Percentiles rank a stretch among this genome's conserved stretches.
phyloP scores from a whole-genome alignment of 306 rosid genomes.

The Dryas alaskensis region DNA sequence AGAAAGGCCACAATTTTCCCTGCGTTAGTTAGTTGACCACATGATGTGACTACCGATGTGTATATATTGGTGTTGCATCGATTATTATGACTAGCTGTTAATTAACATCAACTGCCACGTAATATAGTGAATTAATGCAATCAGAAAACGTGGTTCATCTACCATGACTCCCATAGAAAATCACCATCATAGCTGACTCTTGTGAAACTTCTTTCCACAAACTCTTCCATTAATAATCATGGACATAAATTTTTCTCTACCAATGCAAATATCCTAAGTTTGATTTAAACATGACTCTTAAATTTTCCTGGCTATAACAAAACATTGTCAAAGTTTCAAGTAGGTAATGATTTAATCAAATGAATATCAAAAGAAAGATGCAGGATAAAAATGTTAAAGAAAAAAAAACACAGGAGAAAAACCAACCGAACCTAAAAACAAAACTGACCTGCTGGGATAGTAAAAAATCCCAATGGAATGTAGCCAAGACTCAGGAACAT shows the following conservation, averaged over 20 bases:
- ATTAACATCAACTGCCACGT: no score
- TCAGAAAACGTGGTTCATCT: no score
- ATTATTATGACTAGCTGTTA: no score
- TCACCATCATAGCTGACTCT: no score
- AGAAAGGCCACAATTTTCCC: no score
- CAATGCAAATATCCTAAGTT: neutral
- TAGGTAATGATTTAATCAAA: neutral
- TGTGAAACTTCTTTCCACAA: no score
- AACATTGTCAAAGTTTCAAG: neutral
- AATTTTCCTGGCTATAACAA: neutral
- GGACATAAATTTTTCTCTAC: neutral
- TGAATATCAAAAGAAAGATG: neutral
- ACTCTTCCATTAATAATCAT: neutral
- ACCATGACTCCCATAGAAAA: no score
- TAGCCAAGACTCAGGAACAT: constrained; percentile 84
- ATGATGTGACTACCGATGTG: no score
- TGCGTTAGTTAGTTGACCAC: no score
- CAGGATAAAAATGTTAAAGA: constrained; percentile 9
- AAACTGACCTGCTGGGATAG: constrained; percentile 79
- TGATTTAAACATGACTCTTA: neutral
- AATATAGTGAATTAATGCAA: no score
- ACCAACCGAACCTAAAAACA: neutral
- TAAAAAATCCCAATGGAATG: constrained; percentile 78
- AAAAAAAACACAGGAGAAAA: constrained; percentile 11
- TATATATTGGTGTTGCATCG: no score